Percentiles rank a stretch among this genome's conserved stretches.
Conservation (phyloP, 1,284 basidiomycete species). For the Sporisorium reilianum region DNA sequence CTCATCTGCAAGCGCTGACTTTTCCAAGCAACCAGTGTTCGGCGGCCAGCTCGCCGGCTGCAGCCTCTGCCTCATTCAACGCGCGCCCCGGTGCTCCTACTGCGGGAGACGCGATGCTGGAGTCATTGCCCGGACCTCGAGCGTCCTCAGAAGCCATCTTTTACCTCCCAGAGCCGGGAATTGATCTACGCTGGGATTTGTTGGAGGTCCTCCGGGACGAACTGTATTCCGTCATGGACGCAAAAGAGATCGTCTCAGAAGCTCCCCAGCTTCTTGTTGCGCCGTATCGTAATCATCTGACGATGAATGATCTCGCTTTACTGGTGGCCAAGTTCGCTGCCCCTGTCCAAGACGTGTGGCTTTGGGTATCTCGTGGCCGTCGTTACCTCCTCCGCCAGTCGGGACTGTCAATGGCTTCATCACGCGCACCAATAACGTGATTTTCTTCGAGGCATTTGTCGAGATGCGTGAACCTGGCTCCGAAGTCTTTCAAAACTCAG, state of each 20-base stretch:
- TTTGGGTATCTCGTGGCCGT: neutral
- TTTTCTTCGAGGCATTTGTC: slow-evolving; percentile 7
- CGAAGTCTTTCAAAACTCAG: slow-evolving; percentile 1
- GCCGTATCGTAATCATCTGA: neutral
- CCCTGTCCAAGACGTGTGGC: neutral
- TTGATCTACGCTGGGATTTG: neutral
- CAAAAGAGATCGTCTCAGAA: neutral
- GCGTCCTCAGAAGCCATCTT: neutral
- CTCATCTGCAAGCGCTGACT: neutral
- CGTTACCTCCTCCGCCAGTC: slow-evolving; percentile 7
- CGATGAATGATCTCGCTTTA: neutral
- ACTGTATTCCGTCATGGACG: neutral
- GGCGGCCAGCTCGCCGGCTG: neutral
- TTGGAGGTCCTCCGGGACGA: neutral
- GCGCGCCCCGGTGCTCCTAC: neutral
- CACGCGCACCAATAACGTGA: neutral
- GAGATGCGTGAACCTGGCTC: slow-evolving; percentile 2
- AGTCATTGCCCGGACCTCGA: neutral
- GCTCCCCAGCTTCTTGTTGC: neutral
- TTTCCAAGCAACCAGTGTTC: neutral
- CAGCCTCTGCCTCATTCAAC: neutral
- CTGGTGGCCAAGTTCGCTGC: neutral
- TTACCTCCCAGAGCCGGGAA: neutral
- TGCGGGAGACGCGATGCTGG: neutral
- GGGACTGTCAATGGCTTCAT: slow-evolving; percentile 1